Conservation (phyloP, 1,139 yeast species). For the Candida gigantensis region DNA sequence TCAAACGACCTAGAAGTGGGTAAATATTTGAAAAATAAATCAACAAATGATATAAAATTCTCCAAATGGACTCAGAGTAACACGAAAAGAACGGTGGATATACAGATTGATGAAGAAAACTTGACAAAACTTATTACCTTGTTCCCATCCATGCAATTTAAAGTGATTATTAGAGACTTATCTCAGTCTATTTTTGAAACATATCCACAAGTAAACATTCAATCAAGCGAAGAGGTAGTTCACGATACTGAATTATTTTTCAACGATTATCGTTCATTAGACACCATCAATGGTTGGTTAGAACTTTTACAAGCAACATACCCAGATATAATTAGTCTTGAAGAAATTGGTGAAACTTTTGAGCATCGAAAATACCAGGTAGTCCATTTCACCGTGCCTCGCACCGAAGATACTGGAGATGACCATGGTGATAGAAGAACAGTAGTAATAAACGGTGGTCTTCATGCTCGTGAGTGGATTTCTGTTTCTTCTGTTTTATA, state of each 20-base stretch:
- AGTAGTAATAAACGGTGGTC: constrained; percentile 77
- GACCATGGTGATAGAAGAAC: constrained; percentile 59
- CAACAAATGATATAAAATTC: constrained; percentile 15
- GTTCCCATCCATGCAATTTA: constrained; percentile 24
- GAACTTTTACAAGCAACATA: constrained; percentile 53
- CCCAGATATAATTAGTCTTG: constrained; percentile 60
- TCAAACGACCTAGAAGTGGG: constrained; percentile 20
- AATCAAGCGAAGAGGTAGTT: constrained; percentile 17
- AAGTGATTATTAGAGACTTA: constrained; percentile 55
- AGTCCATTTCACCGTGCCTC: constrained; percentile 57
- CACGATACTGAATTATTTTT: constrained; percentile 55
- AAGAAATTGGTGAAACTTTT: constrained; percentile 69
- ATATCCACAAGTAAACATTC: constrained; percentile 36
- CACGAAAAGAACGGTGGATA: constrained; percentile 29
- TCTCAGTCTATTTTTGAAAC: constrained; percentile 58
- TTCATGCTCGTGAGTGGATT: constrained; percentile 92
- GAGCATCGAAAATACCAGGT: constrained; percentile 74
- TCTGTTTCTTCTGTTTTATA: constrained; percentile 71
- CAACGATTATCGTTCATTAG: constrained; percentile 66
- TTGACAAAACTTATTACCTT: constrained; percentile 23
- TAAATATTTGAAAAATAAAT: constrained; percentile 17
- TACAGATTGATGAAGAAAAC: constrained; percentile 31
- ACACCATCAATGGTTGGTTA: constrained; percentile 73
- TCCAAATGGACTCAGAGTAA: constrained; percentile 36
- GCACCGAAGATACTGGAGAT: constrained; percentile 25